Percentiles rank a stretch among this genome's conserved stretches.
Conservation (phyloP, 208 protist genomes). For the Leishmania guyanensis region DNA sequence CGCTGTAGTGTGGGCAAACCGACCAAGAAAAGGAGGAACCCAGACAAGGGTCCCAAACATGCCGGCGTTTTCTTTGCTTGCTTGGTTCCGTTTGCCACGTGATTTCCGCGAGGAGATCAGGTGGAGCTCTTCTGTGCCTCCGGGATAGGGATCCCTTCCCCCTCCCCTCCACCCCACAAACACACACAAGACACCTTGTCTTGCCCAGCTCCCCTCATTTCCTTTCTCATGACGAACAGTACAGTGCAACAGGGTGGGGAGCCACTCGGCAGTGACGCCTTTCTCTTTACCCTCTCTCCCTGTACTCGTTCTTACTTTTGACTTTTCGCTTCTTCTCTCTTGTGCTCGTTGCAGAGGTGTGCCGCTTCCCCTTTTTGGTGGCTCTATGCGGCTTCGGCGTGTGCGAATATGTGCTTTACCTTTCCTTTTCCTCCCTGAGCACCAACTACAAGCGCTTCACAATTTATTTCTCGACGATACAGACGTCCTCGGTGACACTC, state of each 20-base stretch:
- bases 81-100: constrained; percentile 10
- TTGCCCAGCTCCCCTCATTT: no score
- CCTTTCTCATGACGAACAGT: no score
- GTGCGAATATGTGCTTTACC: not conserved
- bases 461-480: not conserved
- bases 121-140: not conserved
- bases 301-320: not conserved
- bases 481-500: not conserved
- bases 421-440: not conserved
- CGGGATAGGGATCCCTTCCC: not conserved
- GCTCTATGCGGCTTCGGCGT: not conserved
- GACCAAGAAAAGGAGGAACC: not conserved
- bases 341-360: not conserved
- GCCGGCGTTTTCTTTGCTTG: not conserved
- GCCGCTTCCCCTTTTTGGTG: not conserved
- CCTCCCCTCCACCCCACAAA: not conserved
- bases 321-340: constrained; percentile 12
- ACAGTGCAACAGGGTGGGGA: not conserved
- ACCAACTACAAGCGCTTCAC: not conserved
- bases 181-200: not conserved
- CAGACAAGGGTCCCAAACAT: not conserved
- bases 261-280: not conserved
- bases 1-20: not conserved
- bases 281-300: constrained; percentile 2
- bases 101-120: not conserved